Conservation (phyloP, 2,329 filamentous ascomycete genomes). For the Aspergillus sp. region DNA sequence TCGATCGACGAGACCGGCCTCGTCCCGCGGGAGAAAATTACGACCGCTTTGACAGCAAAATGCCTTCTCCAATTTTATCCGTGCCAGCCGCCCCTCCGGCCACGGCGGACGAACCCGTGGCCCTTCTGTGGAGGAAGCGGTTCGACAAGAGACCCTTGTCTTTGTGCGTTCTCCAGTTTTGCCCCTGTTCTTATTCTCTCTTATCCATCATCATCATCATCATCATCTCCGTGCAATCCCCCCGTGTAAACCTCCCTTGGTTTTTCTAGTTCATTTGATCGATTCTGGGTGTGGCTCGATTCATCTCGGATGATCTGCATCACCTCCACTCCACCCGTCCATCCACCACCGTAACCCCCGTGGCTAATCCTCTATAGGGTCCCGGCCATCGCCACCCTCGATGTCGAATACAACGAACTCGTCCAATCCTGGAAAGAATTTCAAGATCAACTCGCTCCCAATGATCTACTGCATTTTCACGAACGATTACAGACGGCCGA, state of each 20-base stretch:
- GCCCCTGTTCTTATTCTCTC: too few species aligned
- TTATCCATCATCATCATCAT: background rate
- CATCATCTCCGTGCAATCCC: constrained; percentile 3
- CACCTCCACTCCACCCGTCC: constrained; percentile 4
- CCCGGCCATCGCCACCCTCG: constrained; percentile 32
- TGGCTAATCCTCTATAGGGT: constrained; percentile 17
- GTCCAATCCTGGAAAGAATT: constrained; percentile 37
- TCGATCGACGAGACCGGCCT: constrained; percentile 7
- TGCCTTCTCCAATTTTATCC: constrained; percentile 15
- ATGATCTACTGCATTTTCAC: constrained; percentile 28
- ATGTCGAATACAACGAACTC: constrained; percentile 40
- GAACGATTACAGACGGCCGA: constrained; percentile 26
- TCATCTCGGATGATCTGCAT: constrained; percentile 12
- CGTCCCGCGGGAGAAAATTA: constrained; percentile 6
- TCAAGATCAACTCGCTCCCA: constrained; percentile 25
- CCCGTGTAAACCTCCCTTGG: constrained; percentile 22
- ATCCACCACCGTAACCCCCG: background rate
- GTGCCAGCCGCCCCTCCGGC: constrained; percentile 9
- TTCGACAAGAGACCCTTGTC: constrained; percentile 27
- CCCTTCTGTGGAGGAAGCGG: constrained; percentile 24
- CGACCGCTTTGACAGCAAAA: constrained; percentile 12
- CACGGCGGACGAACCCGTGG: constrained; percentile 12
- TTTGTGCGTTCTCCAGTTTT: background rate
- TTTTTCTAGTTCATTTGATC: background rate
- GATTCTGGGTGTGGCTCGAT: background rate